Evolutionary conservation across 2,329 filamentous ascomycete species (phyloP).

Genomic region (Cladorrhinum sp.): DNA sequence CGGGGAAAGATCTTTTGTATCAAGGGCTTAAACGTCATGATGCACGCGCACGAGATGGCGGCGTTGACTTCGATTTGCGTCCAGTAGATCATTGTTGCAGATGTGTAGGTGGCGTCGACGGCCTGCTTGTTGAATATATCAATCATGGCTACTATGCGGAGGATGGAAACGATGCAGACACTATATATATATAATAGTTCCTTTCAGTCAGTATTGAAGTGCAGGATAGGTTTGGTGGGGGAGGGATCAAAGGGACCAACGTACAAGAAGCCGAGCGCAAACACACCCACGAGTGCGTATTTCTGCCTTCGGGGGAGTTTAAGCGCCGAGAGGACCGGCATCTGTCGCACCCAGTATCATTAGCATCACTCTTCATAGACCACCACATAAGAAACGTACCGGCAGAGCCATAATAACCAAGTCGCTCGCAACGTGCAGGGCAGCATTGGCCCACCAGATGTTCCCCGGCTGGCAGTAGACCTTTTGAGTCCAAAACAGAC

Average conservation of each 20-base stretch:
- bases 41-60: slow-evolving; percentile 36
- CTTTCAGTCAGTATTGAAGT: too few relatives aligned
- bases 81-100: slow-evolving; percentile 33
- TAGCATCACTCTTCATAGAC: background rate
- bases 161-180: slow-evolving; percentile 35
- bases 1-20: slow-evolving; percentile 32
- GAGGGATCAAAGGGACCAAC: slow-evolving; percentile 1
- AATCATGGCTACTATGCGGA: slow-evolving; percentile 33
- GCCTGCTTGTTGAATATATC: slow-evolving; percentile 13
- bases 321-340: slow-evolving; percentile 24
- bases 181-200: slow-evolving; percentile 21
- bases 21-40: slow-evolving; percentile 39
- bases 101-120: slow-evolving; percentile 31
- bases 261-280: slow-evolving; percentile 28
- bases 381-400: slow-evolving; percentile 7
- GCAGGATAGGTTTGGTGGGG: background rate
- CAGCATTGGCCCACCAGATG: slow-evolving; percentile 29
- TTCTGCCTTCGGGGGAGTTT: slow-evolving; percentile 27
- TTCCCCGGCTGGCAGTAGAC: slow-evolving; percentile 27
- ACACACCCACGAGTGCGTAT: slow-evolving; percentile 26
- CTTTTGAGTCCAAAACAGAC: slow-evolving; percentile 14
- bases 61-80: slow-evolving; percentile 37
- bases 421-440: slow-evolving; percentile 25
- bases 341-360: slow-evolving; percentile 10
- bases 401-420: slow-evolving; percentile 28